Evolutionary conservation across 352 stramenopile genomes (phyloP).

Genomic region (Aphanomyces euteiches): DNA sequence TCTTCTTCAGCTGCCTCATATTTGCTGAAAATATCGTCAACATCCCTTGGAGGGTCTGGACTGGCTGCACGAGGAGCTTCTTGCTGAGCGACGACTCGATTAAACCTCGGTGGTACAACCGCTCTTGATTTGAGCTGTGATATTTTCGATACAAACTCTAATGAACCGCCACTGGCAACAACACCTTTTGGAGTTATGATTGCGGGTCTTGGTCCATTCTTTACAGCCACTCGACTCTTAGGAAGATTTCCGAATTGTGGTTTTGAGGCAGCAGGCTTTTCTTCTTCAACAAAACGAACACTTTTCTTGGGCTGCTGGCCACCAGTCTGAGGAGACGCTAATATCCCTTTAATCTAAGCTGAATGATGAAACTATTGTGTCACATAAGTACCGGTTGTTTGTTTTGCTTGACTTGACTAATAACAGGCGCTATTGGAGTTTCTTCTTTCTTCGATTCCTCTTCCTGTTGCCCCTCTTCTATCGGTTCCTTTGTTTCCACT

Average conservation of each 20-base stretch:
- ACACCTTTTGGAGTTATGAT: slow-evolving; percentile 53
- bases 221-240: slow-evolving; percentile 39
- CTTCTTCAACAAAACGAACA: slow-evolving; percentile 56
- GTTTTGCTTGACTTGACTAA: neutral
- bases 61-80: neutral
- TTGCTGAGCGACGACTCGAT: neutral
- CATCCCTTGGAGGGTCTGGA: neutral
- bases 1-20: slow-evolving; percentile 13
- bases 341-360: slow-evolving; percentile 20
- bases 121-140: slow-evolving; percentile 29
- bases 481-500: neutral
- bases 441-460: slow-evolving; percentile 8
- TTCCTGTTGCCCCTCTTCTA: neutral
- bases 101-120: slow-evolving; percentile 1
- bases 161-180: slow-evolving; percentile 71
- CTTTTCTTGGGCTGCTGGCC: slow-evolving; percentile 45
- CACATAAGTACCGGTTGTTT: too few species aligned
- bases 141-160: slow-evolving; percentile 86
- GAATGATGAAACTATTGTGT: too few species aligned
- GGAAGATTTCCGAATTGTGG: slow-evolving; percentile 24
- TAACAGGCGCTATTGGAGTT: neutral
- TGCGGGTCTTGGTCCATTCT: slow-evolving; percentile 31
- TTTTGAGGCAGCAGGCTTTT: slow-evolving; percentile 27
- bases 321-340: slow-evolving; percentile 29
- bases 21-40: slow-evolving; percentile 18